These are phyloP conservation scores for Stereocaulon alpinum DNA, from an alignment of 495 filamentous ascomycete species.

Conservation along the genomic window DNA sequence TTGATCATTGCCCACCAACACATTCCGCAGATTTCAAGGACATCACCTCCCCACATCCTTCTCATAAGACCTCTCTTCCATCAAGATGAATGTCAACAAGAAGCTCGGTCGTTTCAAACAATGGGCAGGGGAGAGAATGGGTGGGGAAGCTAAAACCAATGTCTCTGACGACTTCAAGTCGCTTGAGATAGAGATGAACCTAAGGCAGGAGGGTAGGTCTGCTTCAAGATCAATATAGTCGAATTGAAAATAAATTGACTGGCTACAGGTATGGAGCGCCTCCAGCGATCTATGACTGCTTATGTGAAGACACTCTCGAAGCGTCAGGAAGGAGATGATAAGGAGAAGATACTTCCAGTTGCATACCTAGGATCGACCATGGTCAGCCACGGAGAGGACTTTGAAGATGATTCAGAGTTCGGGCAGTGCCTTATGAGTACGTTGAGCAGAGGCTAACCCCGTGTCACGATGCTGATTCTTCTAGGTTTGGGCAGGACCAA, in stretches of 20 bases:
- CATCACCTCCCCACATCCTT: not conserved
- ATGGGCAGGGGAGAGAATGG: conserved; percentile 98
- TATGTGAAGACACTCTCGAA: conserved; percentile 91
- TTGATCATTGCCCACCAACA: not conserved
- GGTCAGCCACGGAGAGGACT: conserved; percentile 88
- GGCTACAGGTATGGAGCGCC: conserved; percentile 70
- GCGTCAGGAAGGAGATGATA: conserved; percentile 71
- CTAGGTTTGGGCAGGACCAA: conserved; percentile 72
- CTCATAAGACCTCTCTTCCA: not conserved
- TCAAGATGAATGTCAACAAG: conserved; percentile 76
- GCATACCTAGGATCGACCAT: conserved; percentile 78
- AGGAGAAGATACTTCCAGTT: conserved; percentile 74
- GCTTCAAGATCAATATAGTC: not conserved
- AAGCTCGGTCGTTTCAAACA: conserved; percentile 95
- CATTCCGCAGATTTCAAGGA: conserved; percentile 3
- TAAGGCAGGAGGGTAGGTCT: conserved; percentile 74
- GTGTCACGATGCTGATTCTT: not conserved
- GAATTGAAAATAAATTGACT: conserved; percentile 7
- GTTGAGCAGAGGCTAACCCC: conserved; percentile 22
- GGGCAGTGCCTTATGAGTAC: conserved; percentile 76
- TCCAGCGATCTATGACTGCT: conserved; percentile 77
- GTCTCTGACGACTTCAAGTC: conserved; percentile 89
- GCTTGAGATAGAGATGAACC: conserved; percentile 83
- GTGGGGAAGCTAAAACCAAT: conserved; percentile 78
- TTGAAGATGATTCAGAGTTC: conserved; percentile 83